Percentiles rank a stretch among this genome's conserved stretches.
phyloP scores from a whole-genome alignment of 2,329 filamentous ascomycete species.

The Fusarium sp. region DNA sequence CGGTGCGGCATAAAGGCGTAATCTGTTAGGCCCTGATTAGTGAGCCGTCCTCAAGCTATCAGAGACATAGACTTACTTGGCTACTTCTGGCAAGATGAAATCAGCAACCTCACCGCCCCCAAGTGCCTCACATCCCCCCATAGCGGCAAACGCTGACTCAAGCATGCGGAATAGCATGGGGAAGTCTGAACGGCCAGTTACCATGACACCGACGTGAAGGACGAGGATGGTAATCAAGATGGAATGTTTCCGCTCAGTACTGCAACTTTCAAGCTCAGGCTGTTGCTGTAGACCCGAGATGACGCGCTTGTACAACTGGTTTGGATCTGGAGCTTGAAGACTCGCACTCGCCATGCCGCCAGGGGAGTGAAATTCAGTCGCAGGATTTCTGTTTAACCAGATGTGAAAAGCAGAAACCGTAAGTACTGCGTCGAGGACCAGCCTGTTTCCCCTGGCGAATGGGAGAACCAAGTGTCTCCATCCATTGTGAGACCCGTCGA shows the following conservation, averaged over 20 bases:
- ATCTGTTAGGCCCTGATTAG: background rate
- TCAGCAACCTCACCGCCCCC: background rate
- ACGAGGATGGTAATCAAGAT: constrained; percentile 15
- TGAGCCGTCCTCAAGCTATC: background rate
- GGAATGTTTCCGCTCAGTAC: background rate
- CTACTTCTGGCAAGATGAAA: constrained; percentile 9
- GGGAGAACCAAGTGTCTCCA: constrained; percentile 38
- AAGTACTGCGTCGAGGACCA: constrained; percentile 22
- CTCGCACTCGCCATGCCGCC: background rate
- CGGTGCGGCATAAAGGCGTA: constrained; percentile 19
- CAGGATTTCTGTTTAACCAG: background rate
- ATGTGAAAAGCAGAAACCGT: constrained; percentile 23
- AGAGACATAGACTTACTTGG: constrained; percentile 3
- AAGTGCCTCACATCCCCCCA: background rate
- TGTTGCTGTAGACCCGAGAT: background rate
- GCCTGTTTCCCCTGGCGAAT: constrained; percentile 24
- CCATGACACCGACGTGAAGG: constrained; percentile 7
- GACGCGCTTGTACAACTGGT: background rate
- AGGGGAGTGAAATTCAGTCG: background rate
- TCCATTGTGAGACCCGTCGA: constrained; percentile 38
- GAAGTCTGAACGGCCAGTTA: constrained; percentile 10
- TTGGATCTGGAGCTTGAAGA: background rate
- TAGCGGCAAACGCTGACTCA: constrained; percentile 6
- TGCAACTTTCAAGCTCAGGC: background rate
- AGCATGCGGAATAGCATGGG: constrained; percentile 5